These are phyloP conservation scores for Penicillium brevicompactum DNA, from an alignment of 2,329 filamentous ascomycete genomes.

Conservation along the genomic window DNA sequence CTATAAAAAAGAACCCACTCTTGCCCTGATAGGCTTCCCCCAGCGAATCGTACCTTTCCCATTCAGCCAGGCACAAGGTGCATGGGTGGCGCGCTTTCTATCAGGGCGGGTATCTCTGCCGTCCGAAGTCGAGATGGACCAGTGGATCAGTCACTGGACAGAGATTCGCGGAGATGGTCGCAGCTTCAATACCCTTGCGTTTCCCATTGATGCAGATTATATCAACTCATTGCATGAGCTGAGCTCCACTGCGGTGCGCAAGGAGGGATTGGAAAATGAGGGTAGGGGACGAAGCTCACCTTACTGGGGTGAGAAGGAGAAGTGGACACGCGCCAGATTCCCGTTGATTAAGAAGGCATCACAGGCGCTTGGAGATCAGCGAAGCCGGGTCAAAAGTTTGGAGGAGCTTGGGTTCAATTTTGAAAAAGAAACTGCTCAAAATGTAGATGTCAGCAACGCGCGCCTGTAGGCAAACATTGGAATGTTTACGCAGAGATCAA, in stretches of 20 bases:
- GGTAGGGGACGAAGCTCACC: conserved; percentile 43
- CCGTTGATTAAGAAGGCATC: conserved; percentile 47
- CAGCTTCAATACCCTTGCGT: conserved; percentile 11
- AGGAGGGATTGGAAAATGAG: conserved; percentile 36
- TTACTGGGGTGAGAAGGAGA: conserved; percentile 45
- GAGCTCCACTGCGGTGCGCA: neutral
- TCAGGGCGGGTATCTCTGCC: conserved; percentile 7
- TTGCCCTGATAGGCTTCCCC: conserved; percentile 10
- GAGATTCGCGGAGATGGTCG: conserved; percentile 2
- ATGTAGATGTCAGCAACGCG: neutral
- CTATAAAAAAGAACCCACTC: conserved; percentile 9
- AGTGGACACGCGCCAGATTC: conserved; percentile 37
- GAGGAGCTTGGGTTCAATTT: conserved; percentile 46
- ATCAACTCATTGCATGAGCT: conserved; percentile 12
- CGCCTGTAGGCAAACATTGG: neutral
- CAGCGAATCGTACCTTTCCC: conserved; percentile 15
- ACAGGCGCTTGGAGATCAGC: conserved; percentile 38
- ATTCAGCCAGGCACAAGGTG: conserved; percentile 12
- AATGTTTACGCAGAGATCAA: too few species aligned
- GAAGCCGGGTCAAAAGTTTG: conserved; percentile 38
- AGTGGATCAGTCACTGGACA: conserved; percentile 7
- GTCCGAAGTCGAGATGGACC: conserved; percentile 5
- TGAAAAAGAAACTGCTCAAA: conserved; percentile 26
- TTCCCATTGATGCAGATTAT: conserved; percentile 14
- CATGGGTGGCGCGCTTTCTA: conserved; percentile 13